Conservation (phyloP, 1,284 basidiomycete species). For the Abortiporus biennis region DNA sequence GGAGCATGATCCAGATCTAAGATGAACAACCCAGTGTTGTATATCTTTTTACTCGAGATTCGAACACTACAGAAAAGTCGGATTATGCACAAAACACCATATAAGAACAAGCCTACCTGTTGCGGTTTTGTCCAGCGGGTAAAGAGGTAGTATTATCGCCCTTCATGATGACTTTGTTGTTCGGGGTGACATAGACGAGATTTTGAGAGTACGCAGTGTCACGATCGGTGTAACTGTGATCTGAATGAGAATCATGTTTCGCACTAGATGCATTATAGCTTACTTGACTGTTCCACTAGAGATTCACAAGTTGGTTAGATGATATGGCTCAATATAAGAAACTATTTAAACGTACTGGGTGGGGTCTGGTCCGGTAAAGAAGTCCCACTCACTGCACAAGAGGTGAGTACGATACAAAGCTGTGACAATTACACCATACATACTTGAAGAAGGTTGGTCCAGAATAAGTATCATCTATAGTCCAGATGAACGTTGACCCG, state of each 20-base stretch:
- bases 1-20: slow-evolving; percentile 63
- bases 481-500: slow-evolving; percentile 27
- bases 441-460: slow-evolving; percentile 31
- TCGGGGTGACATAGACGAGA: slow-evolving; percentile 46
- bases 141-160: slow-evolving; percentile 60
- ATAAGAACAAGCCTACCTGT: slow-evolving; percentile 38
- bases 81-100: neutral
- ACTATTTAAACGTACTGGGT: slow-evolving; percentile 54
- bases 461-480: slow-evolving; percentile 29
- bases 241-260: neutral
- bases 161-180: slow-evolving; percentile 65
- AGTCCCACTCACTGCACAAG: slow-evolving; percentile 42
- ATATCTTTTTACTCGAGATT: slow-evolving; percentile 47
- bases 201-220: slow-evolving; percentile 38
- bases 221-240: slow-evolving; percentile 44
- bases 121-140: slow-evolving; percentile 41
- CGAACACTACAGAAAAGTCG: slow-evolving; percentile 39
- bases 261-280: slow-evolving; percentile 16
- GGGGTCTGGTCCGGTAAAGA: slow-evolving; percentile 57
- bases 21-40: slow-evolving; percentile 65
- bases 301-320: slow-evolving; percentile 13
- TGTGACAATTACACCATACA: slow-evolving; percentile 13
- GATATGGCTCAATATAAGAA: slow-evolving; percentile 4
- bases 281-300: slow-evolving; percentile 58
- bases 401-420: neutral